Base-by-base conservation (phyloP, 2,329 filamentous ascomycete genomes). In the Penicillium rolfsii region DNA sequence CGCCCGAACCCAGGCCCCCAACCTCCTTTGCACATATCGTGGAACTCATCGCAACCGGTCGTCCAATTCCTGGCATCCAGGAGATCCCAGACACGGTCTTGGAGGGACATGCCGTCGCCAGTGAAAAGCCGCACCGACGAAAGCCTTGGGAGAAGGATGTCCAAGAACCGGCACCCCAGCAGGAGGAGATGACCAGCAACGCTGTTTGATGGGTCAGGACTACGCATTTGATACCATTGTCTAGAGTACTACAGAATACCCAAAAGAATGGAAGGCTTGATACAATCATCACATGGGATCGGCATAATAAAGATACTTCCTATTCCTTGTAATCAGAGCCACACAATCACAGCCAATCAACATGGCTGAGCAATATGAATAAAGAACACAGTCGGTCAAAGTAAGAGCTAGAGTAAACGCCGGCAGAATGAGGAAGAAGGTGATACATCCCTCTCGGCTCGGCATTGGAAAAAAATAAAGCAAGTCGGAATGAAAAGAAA, bases 11-110 rank as follows among this genome's bases (percentile, higher is more conserved):
- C 40, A 85, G 86, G 0, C 96, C 96, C 70, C 93, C 93, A 3
- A 88, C 88, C 52, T 89, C 87, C 1, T 97, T 97, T 75, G 89
- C 91, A 7, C 88, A 94, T 66, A 92, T 97, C 63, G 89, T 96
- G 58, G 89, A 91, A 70, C 85, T 96, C 57, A 91, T 97, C 57
- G 91, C 91, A 26, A 88, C 87, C 30, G 92, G 92, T 56, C 87
- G 91, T 68, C 89, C 91, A 0, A 89, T 97, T 46, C 92, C 93
- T 1, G 93, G 93, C 0, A 96, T 97, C 71, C 88, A 88, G 67
- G 87, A 96, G 64, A 94, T 97, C 56, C 92, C 93, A 4, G 86
- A 91, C 67, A 95, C 89, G 0, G 81, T 97, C 5, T 81, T 93
- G 22, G 83, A 87, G 57, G 89, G 89, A 4, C 85, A 91, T 62